These are phyloP conservation scores for Aspergillus kassunensis DNA, from an alignment of 495 filamentous ascomycete genomes.

Conservation along the genomic window DNA sequence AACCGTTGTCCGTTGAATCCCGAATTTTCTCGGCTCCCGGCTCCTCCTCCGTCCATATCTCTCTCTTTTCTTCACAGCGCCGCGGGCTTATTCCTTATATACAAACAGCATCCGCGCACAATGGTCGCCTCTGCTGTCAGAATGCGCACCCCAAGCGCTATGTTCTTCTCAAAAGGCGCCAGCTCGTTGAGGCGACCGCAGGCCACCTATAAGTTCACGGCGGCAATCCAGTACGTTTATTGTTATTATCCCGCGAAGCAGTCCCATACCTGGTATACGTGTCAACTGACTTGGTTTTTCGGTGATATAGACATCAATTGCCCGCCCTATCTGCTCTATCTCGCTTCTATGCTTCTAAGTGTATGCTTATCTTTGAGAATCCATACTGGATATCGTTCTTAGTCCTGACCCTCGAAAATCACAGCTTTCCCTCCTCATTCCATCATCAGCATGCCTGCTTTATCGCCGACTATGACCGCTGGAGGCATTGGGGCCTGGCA, in stretches of 20 bases:
- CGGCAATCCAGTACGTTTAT: conserved; percentile 37
- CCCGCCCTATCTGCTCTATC: conserved; percentile 59
- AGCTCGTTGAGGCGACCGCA: conserved; percentile 43
- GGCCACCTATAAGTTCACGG: conserved; percentile 41
- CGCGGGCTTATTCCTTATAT: conserved; percentile 28
- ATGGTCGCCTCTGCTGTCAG: conserved; percentile 47
- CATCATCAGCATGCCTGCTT: conserved; percentile 93
- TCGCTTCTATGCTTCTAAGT: conserved; percentile 75
- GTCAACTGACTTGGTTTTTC: conserved; percentile 19
- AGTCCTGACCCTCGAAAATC: conserved; percentile 22
- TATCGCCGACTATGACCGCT: conserved; percentile 95
- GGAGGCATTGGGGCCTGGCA: conserved; percentile 98
- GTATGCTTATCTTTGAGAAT: conserved; percentile 43
- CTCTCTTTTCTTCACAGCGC: conserved; percentile 17
- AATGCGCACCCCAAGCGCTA: conserved; percentile 47
- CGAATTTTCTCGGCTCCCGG: no score
- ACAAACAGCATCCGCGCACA: conserved; percentile 30
- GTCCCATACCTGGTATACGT: neutral
- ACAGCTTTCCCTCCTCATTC: conserved; percentile 87
- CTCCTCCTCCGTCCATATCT: conserved; percentile 26
- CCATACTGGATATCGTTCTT: conserved; percentile 5
- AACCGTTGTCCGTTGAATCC: no score
- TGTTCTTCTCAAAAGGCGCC: conserved; percentile 42
- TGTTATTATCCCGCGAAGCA: neutral
- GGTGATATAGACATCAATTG: conserved; percentile 37